Evolutionary conservation across 2,329 filamentous ascomycete species (phyloP), one percentile per base, ranked within the genome.

Genomic region (Xylaria sp.): DNA sequence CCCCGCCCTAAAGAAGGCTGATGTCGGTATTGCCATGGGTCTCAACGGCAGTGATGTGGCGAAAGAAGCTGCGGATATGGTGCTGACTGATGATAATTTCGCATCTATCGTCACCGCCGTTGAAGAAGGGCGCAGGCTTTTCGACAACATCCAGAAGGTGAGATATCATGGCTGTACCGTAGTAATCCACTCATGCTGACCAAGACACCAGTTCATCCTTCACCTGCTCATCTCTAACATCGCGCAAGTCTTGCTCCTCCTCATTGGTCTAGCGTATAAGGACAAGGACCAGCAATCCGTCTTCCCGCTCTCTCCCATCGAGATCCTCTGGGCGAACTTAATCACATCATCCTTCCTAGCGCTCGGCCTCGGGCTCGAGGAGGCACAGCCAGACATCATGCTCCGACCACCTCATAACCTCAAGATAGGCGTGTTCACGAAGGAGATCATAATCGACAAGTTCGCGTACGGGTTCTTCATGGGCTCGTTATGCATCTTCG

Each of bases 51-150:
- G 88, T 52, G 91, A 93, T 75, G 90, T 93, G 10, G 90, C 91
- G 69, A 93, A 92, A 75, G 90, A 96, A 79, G 93, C 93, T 2
- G 91, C 92, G 0, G 93, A 97, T 76, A 96, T 97, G 85, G 92
- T 97, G 41, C 83, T 97, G 46, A 94, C 92, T 0, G 93, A 96
- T 76, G 93, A 96, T 79, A 94, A 97, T 80, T 97, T 97, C 76
- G 92, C 93, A 12, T 93, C 91, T 32, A 93, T 92, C 63, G 85
- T 92, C 46, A 90, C 88, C n/a, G 90, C 88, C 39, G 89, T 93
- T 53, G 87, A 90, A 76, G 90, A 92, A 78, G 90, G 90, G 13
- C 86, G 90, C 48, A 83, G 90, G 43, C 83, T 92, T 60, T 90
- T 91, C 72, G 89, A 92, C 81, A 92, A 92, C 71, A 91, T 93